Evolutionary conservation across 1,139 yeast species (phyloP), one percentile per base, ranked within the genome.

Genomic region (Diutina rugosa): DNA sequence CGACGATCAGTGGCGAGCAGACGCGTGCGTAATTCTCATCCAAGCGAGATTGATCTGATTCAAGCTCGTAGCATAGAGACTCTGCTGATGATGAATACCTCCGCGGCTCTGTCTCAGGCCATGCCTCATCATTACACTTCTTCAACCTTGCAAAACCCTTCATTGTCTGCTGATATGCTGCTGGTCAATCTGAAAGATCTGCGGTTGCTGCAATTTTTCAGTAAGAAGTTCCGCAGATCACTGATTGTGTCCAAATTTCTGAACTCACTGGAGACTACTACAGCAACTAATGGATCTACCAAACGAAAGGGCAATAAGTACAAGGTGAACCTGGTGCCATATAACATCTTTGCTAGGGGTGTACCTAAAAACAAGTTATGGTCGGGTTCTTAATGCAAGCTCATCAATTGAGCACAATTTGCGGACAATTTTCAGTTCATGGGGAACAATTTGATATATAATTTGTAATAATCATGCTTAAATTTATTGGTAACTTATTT

Each of bases 401-500:
- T n/a, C 41, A 35, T 35, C 14, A 35, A 35, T 35, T 10, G 26
- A 35, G 41, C 6, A 35, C 14, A n/a, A 32, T 32, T 32, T 32
- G 41, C 41, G 14, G 14, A 35, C n/a, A 35, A 12, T 35, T 35
- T 35, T 35, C 41, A 35, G 14, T 35, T 35, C 41, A 12, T 10
- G 41, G 14, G 14, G 3, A 9, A 35, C 4, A 21, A 35, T 35
- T 46, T 26, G 49, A 46, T 46, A 6, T 10, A 4, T 12, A 12
- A 26, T 21, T 28, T 46, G 9, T 5, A 46, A 16, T 46, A 12
- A 46, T 46, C 30, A 14, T 26, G 26, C 29, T 46, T 14, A 14
- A 8, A 7, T n/a, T 14, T 10, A 46, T 21, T 9, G 21, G 14
- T 2, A 14, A 46, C 49, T 14, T 28, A 28, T 16, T 51, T 68